A percentile compares a stretch with the other conserved stretches of the same genome.
Evolutionary conservation across 345 rosid species (phyloP).

Genomic region (Nasturtium officinale): DNA sequence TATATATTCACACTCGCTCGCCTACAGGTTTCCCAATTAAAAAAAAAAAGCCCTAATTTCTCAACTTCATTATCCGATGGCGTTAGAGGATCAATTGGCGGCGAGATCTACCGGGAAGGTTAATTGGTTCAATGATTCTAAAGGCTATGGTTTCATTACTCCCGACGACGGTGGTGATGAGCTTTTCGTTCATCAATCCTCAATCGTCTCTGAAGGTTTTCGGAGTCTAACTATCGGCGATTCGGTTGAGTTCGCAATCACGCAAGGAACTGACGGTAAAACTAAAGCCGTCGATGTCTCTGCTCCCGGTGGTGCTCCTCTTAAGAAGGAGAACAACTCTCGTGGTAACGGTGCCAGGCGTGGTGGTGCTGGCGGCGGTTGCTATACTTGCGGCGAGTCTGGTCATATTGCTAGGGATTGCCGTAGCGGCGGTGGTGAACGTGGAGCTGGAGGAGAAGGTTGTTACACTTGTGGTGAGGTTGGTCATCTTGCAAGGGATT

Average conservation of each 20-base stretch:
- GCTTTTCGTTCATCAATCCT: constrained; percentile 73
- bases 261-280: constrained; percentile 46
- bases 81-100: constrained; percentile 40
- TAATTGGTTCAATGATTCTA: constrained; percentile 53
- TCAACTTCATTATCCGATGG: constrained; percentile 33
- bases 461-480: constrained; percentile 50
- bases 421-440: not conserved
- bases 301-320: constrained; percentile 44
- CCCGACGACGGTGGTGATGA: constrained; percentile 63
- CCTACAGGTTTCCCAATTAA: not conserved
- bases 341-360: constrained; percentile 37
- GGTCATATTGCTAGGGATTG: constrained; percentile 50
- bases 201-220: constrained; percentile 64
- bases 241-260: constrained; percentile 48
- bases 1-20: constrained; percentile 26
- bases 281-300: constrained; percentile 54
- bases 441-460: constrained; percentile 29
- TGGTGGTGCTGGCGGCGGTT: constrained; percentile 40
- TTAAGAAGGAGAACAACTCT: constrained; percentile 40
- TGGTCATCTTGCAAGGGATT: constrained; percentile 59
- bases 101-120: constrained; percentile 64
- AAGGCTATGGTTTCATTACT: constrained; percentile 73
- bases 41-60: constrained; percentile 23
- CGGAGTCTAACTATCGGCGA: constrained; percentile 52
- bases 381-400: constrained; percentile 41